Evolutionary conservation across 2,329 filamentous ascomycete genomes (phyloP), one percentile per base, ranked within the genome.

Genomic region (Cadophora sp.): DNA sequence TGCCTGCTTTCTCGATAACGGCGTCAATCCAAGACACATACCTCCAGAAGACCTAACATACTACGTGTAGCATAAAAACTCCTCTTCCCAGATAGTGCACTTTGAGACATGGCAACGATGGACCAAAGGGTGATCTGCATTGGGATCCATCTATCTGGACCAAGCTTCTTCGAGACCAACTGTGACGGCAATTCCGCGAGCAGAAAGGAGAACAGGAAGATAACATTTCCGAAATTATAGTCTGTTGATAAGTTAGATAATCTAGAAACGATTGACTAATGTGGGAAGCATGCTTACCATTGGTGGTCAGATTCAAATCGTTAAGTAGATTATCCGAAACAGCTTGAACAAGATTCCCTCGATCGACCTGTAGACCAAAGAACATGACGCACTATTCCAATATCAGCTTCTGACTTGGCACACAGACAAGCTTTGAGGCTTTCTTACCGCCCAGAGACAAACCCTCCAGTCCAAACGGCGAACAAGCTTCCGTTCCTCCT

Each of bases 141-240:
- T 0, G 84, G 84, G 67, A 86, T 85, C 83, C 83, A 85, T 34
- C 81, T 79, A 71, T 85, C 83, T 0, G 83, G 83, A 0, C 84
- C 84, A 19, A 85, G 64, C 70, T 83, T 84, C 76, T 90, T 90
- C 53, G 82, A 84, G 16, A 90, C 74, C 9, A 90, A 80, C 73
- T 90, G 87, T 0, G 87, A 89, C 0, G 88, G 88, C 1, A 90
- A 77, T 72, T 90, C 88, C 0, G 87, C 86, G 4, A 82, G 77
- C 1, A 89, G 77, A 70, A 89, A 89, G 0, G 81, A 81, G 4
- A 87, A 75, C 0, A 82, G 78, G 69, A 87, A 88, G 59, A 89
- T 82, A 0, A 84, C 86, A 67, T 86, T 83, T 6, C 86, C 86
- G 82, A 62, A 86, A 79, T 1, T 87, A 56, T 69, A 69, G 22